Evolutionary conservation across 164 flowering plant genomes (phyloP), one percentile per base, ranked within the genome.

Genomic region (Dillenia turbinata): DNA sequence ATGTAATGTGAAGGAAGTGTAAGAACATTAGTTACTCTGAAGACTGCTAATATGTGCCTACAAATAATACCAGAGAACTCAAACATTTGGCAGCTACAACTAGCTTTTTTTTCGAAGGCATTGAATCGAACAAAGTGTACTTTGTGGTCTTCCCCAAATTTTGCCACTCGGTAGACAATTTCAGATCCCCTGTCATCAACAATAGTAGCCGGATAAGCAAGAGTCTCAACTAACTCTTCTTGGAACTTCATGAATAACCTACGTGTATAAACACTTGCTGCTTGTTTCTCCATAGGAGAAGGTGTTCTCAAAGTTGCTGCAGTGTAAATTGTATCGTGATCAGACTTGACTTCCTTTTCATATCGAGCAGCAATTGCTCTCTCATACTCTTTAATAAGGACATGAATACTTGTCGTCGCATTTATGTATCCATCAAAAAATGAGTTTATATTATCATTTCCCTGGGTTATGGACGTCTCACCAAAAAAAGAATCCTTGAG

Each of bases 231-330:
- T 24, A 84, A 51, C 53, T 84, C 85, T 62, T 72, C 83, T 60
- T 84, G 86, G 44, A 84, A 82, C 60, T 74, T 78, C 60, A 71
- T 58, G 66, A 84, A 82, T 15, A 78, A 57, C 55, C 49, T 75
- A 71, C 76, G 75, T 1, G 89, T 82, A 60, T 75, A 84, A 50
- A 78, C 61, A 19, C 51, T 65, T 43, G 86, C 84, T 5, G 80
- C 83, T 67, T 82, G 86, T 64, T 84, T 80, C 57, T 84, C 89
- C 83, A 82, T 80, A 46, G 86, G 88, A 50, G 87, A 83, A 13
- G 87, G 85, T 24, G 85, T 85, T 61, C 65, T 83, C 19, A 83
- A 54, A 66, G 74, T 66, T 5, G 88, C 81, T 22, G 67, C 61
- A 7, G 68, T 70, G 63, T 74, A 77, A 44, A 61, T 54, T 12